Evolutionary conservation across 2,329 filamentous ascomycete species (phyloP), one percentile per base, ranked within the genome.

Genomic region (Lasiodiplodia gonubiensis): DNA sequence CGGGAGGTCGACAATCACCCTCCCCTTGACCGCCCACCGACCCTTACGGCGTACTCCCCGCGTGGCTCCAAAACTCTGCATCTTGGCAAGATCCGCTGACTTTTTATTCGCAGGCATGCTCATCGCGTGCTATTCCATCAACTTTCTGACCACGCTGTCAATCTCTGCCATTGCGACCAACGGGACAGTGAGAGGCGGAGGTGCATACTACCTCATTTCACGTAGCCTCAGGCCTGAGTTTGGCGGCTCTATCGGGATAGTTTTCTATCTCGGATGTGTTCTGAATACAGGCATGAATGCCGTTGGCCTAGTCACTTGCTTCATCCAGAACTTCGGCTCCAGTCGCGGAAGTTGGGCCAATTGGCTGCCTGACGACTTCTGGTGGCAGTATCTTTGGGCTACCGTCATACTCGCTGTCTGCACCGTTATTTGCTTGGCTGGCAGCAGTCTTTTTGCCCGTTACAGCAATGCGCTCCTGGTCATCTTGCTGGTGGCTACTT

Each of bases 161-260:
- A 86, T 97, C 35, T 96, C 92, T 4, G 93, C 93, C 11, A 94
- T 97, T 73, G 93, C 93, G 39, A 94, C 92, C 2, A 97, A 97
- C 76, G 93, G 93, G 30, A 94, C 93, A 55, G 93, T 97, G 67
- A 89, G 92, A 72, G 93, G 92, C 16, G 93, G 93, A 16, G 93
- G 93, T 63, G 92, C 93, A 46, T 97, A 97, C 76, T 97, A 94
- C 73, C 83, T 97, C 67, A 96, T 97, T 67, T 96, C 92, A 7
- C 86, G 93, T 69, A 94, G 91, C 53, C 81, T 97, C 3, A 93
- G 93, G 0, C 92, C 93, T 7, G 93, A 97, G 74, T 97, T 97
- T 75, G 93, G 93, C 30, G 93, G 93, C 18, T 93, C 92, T 1
- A 96, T 97, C 70, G 93, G 93, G 2, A 85, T 96, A 27, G 87